These are phyloP conservation scores for Phytophthora foliorum DNA, from an alignment of 352 stramenopile species.

Conservation along the genomic window DNA sequence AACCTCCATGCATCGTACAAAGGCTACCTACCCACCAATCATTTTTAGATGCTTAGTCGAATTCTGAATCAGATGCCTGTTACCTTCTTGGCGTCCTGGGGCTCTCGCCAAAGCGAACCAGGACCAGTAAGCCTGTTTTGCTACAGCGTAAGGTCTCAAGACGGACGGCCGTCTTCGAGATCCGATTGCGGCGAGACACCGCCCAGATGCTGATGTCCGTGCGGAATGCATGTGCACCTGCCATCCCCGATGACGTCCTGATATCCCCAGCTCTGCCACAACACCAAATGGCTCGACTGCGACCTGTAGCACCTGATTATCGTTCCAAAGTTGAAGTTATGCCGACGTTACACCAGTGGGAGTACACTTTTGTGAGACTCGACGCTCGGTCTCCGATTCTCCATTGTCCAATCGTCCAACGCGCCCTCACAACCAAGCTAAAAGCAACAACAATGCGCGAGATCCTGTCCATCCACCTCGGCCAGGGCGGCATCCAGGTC, in stretches of 20 bases:
- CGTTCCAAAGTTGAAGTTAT: slow-evolving; percentile 12
- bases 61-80: slow-evolving; percentile 11
- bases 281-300: neutral
- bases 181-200: slow-evolving; percentile 2
- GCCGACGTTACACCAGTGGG: slow-evolving; percentile 1
- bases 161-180: neutral
- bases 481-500: slow-evolving; percentile 90
- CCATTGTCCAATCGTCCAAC: slow-evolving; percentile 31
- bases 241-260: neutral
- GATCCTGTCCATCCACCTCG: slow-evolving; percentile 97
- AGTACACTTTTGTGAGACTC: neutral
- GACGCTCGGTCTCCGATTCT: neutral
- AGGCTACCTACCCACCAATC: slow-evolving; percentile 1
- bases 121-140: neutral
- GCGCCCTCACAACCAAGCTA: slow-evolving; percentile 6
- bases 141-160: neutral
- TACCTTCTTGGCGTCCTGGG: neutral
- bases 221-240: slow-evolving; percentile 26
- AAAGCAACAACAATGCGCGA: slow-evolving; percentile 82
- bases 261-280: neutral
- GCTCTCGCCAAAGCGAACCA: neutral
- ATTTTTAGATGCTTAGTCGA: slow-evolving; percentile 9
- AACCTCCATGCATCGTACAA: neutral
- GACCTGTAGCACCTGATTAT: slow-evolving; percentile 17
- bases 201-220: slow-evolving; percentile 24